Evolutionary conservation across 1,284 basidiomycete genomes (phyloP), one percentile per base, ranked within the genome.

Genomic region (Inonotus hispidus): DNA sequence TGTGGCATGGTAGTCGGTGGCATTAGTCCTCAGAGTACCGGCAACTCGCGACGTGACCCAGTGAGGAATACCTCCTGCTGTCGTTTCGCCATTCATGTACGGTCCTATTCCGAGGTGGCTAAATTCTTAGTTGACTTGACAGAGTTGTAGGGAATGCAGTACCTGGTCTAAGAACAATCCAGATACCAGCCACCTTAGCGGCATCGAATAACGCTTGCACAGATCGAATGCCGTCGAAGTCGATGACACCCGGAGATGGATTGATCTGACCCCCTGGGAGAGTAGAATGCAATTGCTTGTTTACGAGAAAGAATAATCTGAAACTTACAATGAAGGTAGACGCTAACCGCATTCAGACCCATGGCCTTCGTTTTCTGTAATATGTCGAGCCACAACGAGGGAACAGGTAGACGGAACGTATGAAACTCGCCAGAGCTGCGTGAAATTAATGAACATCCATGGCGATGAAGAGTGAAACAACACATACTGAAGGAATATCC

Each of bases 71-170:
- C 90, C 90, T 25, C 90, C 91, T 1, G 87, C 89, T 0, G 87
- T 86, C 0, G 88, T 90, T 71, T 93, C 91, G 0, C 88, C 88
- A 65, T 90, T 90, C 74, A 92, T 92, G 69, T 92, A 87, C 0
- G 73, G 75, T 1, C 76, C 76, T 74, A 21, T 37, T 25, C 25
- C 35, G 10, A 2, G 41, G 21, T 23, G 29, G 4, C 11, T 29
- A 32, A 21, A 14, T 32, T n/a, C n/a, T 5, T 16, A 52, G 29
- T 16, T 32, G 4, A 52, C 32, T 8, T 50, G 8, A 50, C 29
- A n/a, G 2, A 7, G 7, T 14, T 16, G 27, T 7, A 43, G 35
- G 21, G 2, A 25, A 41, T 14, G 10, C 4, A 5, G 32, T 58
- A 71, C 77, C 77, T 7, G 80, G 80, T 2, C 80, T 73, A 5